Base-by-base conservation (phyloP, 2,329 filamentous ascomycete species). In the Xylaria sp. region DNA sequence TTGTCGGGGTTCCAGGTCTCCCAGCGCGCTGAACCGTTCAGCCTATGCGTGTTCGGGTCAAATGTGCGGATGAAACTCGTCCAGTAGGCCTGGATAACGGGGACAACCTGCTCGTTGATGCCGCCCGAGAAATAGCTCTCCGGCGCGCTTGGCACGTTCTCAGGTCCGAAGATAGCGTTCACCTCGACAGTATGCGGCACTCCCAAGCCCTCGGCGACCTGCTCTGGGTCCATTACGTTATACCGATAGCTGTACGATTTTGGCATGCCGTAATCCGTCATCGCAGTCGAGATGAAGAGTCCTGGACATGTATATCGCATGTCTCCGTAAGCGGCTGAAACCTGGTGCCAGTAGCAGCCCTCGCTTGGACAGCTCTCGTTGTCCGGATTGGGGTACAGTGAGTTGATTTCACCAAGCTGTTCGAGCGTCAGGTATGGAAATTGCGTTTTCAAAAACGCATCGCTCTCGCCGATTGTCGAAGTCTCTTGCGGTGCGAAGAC, bases 41-140 rank as follows among this genome's bases (percentile, higher is more conserved):
- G 43, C 3, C 67, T 66, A 53, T 72, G 63, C 53, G 40, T 62
- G 15, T 93, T 94, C 0, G 91, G 91, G 73, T 94, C 80, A 38
- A 87, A 81, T 0, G 80, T 80, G 25, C 84, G 78, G 63, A 94
- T 87, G 72, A 94, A 94, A 66, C 87, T 91, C 1, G 87, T 85
- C 89, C 89, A 93, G 74, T 92, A 94, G 0, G 81, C 83, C 70
- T 92, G 88, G 28, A 90, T 83, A 0, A 89, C 76, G 0, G 84
- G 80, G 1, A 90, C 81, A 5, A 90, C 86, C 0, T 72, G 71
- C 1, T 78, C 82, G 66, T 92, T 92, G 14, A 76, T 75, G 14
- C 78, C 78, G 2, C 78, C 79, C 0, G 77, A 72, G 7, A 73
- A 73, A 68, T 92, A 92, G 49, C 84, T 88, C 2, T 71, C 70